Evolutionary conservation across 1,284 basidiomycete species (phyloP).

Genomic region (Microbotryomycetes sp.): DNA sequence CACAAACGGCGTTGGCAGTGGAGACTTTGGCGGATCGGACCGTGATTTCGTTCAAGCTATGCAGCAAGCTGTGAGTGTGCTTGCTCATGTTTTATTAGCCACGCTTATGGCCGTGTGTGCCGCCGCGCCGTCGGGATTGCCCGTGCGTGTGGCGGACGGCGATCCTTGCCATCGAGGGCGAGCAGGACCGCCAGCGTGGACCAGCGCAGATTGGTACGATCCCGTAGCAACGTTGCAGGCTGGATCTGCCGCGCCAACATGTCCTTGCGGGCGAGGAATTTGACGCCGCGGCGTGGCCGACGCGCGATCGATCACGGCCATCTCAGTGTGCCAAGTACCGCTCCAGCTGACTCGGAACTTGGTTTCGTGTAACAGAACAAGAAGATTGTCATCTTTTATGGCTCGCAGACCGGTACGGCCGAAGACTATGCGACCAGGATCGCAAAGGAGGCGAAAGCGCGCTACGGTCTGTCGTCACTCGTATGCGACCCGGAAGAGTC

Average conservation of each 20-base stretch:
- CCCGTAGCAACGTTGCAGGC: too few species aligned
- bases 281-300: too few species aligned
- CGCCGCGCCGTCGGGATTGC: not conserved
- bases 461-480: constrained; percentile 83
- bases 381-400: constrained; percentile 89
- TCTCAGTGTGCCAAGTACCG: too few species aligned
- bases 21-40: constrained; percentile 59
- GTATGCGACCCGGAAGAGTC: constrained; percentile 89
- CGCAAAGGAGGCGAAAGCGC: constrained; percentile 66
- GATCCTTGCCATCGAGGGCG: not conserved
- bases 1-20: constrained; percentile 21
- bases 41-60: constrained; percentile 79
- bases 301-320: too few species aligned
- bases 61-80: constrained; percentile 68
- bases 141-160: not conserved
- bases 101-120: not conserved
- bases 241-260: too few species aligned
- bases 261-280: too few species aligned
- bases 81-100: not conserved
- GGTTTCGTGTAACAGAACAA: constrained; percentile 55
- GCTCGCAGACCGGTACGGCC: constrained; percentile 92
- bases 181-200: constrained; percentile 6
- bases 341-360: too few species aligned
- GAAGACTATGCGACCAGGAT: constrained; percentile 54
- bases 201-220: constrained; percentile 1